phyloP scores from a whole-genome alignment of 345 rosid genomes.

The Garcia nutans region DNA sequence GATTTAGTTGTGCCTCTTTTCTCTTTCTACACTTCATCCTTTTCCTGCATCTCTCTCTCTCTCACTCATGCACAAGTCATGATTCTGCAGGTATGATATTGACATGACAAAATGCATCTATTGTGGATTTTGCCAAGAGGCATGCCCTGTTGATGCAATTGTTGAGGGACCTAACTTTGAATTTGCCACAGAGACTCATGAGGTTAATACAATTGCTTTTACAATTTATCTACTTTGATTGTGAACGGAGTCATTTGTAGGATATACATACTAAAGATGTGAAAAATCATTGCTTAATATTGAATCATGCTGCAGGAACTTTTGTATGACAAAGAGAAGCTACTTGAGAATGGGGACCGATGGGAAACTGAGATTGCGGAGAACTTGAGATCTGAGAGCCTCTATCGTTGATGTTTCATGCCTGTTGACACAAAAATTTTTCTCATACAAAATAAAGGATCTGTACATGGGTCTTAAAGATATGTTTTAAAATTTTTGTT shows the following conservation, averaged over 20 bases:
- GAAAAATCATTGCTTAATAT: background rate
- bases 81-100: slow-evolving; percentile 68
- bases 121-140: slow-evolving; percentile 99
- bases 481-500: slow-evolving; percentile 13
- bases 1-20: background rate
- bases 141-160: slow-evolving; percentile 98
- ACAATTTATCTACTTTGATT: background rate
- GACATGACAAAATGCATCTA: slow-evolving; percentile 99
- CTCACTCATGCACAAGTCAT: background rate
- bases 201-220: slow-evolving; percentile 42
- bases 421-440: background rate
- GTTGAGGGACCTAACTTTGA: slow-evolving; percentile 98
- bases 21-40: background rate
- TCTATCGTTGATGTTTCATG: slow-evolving; percentile 55
- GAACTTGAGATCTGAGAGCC: slow-evolving; percentile 95
- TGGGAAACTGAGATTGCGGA: slow-evolving; percentile 99
- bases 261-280: background rate
- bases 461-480: slow-evolving; percentile 23
- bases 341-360: slow-evolving; percentile 92
- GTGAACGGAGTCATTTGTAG: background rate
- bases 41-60: background rate
- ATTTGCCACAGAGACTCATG: slow-evolving; percentile 94
- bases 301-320: slow-evolving; percentile 59
- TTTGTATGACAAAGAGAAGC: slow-evolving; percentile 91
- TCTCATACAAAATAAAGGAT: slow-evolving; percentile 30